Base-by-base conservation (phyloP, 192 early-diverging fungal species). In the Coemansia umbellata region DNA sequence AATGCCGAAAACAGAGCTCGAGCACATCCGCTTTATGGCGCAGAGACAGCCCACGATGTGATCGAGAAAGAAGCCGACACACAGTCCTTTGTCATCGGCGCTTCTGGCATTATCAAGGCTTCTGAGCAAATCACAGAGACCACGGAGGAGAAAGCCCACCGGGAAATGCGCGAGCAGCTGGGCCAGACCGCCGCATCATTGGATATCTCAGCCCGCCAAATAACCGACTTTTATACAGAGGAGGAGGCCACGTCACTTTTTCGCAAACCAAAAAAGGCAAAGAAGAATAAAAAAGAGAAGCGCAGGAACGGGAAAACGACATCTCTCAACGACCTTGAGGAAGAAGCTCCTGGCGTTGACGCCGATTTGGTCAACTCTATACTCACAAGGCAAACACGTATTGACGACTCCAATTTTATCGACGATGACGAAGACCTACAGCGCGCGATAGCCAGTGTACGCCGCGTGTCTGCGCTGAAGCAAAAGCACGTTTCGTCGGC, bases 371-470 rank as follows among this genome's bases (percentile, higher is more conserved):
- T 58, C 14, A 64, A 65, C 13, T 42, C 37, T 2, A 22, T 60
- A 1, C 32, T 59, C 27, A 49, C 61, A 11, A 45, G 56, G 2
- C 26, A 47, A 6, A 47, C 49, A 5, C 36, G 13, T 0, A 18
- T 56, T 11, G 31, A 48, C 50, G 64, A 73, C 21, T 83, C 87
- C n/a, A 54, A 82, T 10, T 93, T 89, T 58, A 87, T 87, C 78
- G 92, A 95, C 13, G 95, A 98, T 55, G 95, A 98, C 60, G 94
- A 96, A 55, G 95, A 98, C 47, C 60, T 98, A 33, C 93, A 95
- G 52, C 61, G 68, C 18, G 90, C 93, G 8, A 67, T 98, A n/a
- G 84, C 92, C 1, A 69, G 82, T 8, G 78, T 90, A 10, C 80
- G 95, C 31, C 65, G 84, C 18, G 43, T 82, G 43, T 45, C 43